Evolutionary conservation across 495 filamentous ascomycete species (phyloP).

Genomic region (Neurospora cerealis): DNA sequence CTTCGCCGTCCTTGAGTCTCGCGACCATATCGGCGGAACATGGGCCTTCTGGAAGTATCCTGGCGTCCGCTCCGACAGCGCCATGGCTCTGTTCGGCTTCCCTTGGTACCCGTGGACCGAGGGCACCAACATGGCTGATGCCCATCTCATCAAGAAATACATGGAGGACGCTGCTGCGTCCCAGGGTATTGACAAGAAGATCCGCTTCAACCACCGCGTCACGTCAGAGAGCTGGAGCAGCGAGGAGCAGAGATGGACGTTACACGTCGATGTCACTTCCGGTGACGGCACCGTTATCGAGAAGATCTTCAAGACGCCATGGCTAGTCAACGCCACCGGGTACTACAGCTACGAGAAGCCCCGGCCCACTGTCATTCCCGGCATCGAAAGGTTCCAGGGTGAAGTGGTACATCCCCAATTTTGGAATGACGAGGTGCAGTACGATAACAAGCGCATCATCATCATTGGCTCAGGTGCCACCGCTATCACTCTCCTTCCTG

Average conservation of each 20-base stretch:
- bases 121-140: conserved; percentile 50
- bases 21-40: conserved; percentile 53
- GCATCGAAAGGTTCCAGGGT: conserved; percentile 48
- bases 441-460: conserved; percentile 39
- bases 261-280: conserved; percentile 36
- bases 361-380: conserved; percentile 45
- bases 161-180: conserved; percentile 47
- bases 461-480: conserved; percentile 52
- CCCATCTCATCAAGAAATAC: conserved; percentile 49
- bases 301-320: conserved; percentile 38
- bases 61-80: conserved; percentile 57
- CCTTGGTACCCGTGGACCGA: conserved; percentile 57
- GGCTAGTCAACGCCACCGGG: conserved; percentile 53
- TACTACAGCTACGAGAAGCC: conserved; percentile 60
- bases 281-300: conserved; percentile 27
- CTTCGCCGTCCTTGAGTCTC: conserved; percentile 55
- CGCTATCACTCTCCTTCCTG: conserved; percentile 45
- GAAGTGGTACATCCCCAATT: conserved; percentile 51
- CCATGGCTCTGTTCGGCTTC: conserved; percentile 60
- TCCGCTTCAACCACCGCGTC: conserved; percentile 51
- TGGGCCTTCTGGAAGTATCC: conserved; percentile 68
- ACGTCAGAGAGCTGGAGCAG: conserved; percentile 49
- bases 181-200: conserved; percentile 52
- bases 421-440: conserved; percentile 45
- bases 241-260: conserved; percentile 48